phyloP scores from a whole-genome alignment of 148 eudicot species.

The Vaccinium vitisidaea region DNA sequence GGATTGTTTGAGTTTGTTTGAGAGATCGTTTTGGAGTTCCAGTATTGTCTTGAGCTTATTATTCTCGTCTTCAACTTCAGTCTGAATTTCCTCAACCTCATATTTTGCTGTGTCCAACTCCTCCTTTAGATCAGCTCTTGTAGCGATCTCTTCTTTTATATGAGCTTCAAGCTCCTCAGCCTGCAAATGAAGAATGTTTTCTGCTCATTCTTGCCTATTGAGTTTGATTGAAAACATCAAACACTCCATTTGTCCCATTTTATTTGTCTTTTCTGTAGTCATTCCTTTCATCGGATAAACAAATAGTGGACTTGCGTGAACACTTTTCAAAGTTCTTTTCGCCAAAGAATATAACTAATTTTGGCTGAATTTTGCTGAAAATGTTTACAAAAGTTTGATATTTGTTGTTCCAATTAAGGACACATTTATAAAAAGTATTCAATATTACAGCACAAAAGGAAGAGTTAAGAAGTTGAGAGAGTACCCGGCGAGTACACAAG shows the following conservation, averaged over 20 bases:
- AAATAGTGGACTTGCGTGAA: too few relatives aligned
- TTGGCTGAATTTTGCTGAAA: background rate
- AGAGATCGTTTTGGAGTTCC: slow-evolving; percentile 64
- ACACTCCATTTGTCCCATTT: background rate
- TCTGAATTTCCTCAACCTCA: slow-evolving; percentile 43
- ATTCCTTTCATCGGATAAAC: background rate
- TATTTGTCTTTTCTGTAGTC: background rate
- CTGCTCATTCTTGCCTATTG: background rate
- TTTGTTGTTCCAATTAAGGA: background rate
- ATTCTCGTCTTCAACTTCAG: slow-evolving; percentile 57
- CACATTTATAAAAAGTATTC: background rate
- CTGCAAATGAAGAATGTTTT: slow-evolving; percentile 25
- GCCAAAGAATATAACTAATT: background rate
- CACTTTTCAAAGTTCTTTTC: background rate
- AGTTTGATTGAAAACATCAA: background rate
- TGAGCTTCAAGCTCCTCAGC: slow-evolving; percentile 52
- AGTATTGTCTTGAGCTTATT: slow-evolving; percentile 48
- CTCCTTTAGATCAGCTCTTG: slow-evolving; percentile 35
- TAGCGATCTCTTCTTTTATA: slow-evolving; percentile 40
- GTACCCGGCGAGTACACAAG: slow-evolving; percentile 61
- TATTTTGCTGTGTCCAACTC: slow-evolving; percentile 50
- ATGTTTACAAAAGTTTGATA: background rate
- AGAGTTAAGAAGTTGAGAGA: background rate
- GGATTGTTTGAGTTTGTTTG: slow-evolving; percentile 50
- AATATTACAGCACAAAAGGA: background rate